A percentile compares a stretch with the other conserved stretches of the same genome.
These are phyloP conservation scores for Solanum hybrid DNA, from an alignment of 305 asterid species.

Conservation along the genomic window DNA sequence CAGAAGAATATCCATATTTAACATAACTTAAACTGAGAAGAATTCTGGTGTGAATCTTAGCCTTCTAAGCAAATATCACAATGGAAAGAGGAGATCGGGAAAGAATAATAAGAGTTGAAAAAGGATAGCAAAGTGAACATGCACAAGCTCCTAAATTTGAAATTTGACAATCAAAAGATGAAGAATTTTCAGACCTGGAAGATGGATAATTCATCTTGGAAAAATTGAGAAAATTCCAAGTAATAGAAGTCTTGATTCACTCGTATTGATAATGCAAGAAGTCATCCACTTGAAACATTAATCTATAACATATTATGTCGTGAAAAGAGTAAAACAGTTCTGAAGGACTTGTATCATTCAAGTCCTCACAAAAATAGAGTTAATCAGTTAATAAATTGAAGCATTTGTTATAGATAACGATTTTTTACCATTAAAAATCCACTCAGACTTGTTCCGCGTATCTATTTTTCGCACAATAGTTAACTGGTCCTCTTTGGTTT, in stretches of 20 bases:
- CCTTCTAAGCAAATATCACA: neutral
- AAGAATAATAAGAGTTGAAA: neutral
- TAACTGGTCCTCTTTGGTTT: constrained; percentile 39
- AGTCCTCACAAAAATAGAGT: neutral
- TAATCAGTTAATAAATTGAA: neutral
- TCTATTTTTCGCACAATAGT: constrained; percentile 66
- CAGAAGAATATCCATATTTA: neutral
- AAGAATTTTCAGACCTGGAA: neutral
- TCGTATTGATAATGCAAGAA: neutral
- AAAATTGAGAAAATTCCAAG: neutral
- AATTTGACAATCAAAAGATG: neutral
- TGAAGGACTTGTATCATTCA: neutral
- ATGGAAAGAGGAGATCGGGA: neutral
- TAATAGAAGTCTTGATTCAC: neutral
- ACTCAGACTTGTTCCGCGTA: constrained; percentile 72
- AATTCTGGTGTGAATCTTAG: neutral
- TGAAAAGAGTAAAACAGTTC: neutral
- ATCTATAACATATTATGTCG: neutral
- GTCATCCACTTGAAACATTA: neutral
- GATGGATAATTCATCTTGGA: neutral
- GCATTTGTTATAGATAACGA: neutral
- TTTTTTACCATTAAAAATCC: constrained; percentile 71
- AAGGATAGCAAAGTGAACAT: neutral
- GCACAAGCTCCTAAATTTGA: neutral
- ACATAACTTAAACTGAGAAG: neutral